phyloP scores from a whole-genome alignment of 139 green algal genomes.

The Chlamydomonas sphaeroides region DNA sequence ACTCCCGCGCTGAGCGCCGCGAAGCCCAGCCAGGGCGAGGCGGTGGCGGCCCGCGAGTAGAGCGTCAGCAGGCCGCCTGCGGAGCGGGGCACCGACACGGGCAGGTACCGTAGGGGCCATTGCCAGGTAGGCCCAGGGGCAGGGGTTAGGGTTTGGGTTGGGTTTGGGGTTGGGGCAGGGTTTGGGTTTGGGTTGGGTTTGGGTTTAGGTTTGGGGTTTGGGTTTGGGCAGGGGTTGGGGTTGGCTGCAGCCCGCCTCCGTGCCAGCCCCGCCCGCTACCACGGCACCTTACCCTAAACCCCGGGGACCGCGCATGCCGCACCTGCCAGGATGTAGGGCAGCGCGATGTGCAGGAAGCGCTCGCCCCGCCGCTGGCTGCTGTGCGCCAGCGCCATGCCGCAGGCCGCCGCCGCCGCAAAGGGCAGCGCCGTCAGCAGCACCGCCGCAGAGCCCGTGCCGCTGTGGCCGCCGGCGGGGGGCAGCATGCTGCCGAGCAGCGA shows the following conservation, averaged over 20 bases:
- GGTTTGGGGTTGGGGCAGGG: no score
- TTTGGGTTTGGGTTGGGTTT: no score
- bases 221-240: no score
- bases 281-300: no score
- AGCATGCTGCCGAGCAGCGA: background rate
- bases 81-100: no score
- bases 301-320: no score
- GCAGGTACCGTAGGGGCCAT: no score
- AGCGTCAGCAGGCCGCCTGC: background rate
- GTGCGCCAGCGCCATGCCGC: slow-evolving; percentile 15
- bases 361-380: slow-evolving; percentile 19
- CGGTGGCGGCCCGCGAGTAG: background rate
- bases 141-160: no score
- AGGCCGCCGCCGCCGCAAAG: slow-evolving; percentile 10
- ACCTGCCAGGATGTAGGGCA: slow-evolving; percentile 37
- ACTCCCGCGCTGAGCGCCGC: slow-evolving; percentile 21
- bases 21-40: slow-evolving; percentile 31
- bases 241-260: no score
- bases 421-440: slow-evolving; percentile 35
- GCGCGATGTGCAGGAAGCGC: slow-evolving; percentile 19
- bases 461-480: background rate
- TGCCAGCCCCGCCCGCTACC: no score
- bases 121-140: no score
- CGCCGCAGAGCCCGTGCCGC: background rate
- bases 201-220: no score